Evolutionary conservation across 129 eudicot genomes (phyloP).

Genomic region (Artemisia argyi): DNA sequence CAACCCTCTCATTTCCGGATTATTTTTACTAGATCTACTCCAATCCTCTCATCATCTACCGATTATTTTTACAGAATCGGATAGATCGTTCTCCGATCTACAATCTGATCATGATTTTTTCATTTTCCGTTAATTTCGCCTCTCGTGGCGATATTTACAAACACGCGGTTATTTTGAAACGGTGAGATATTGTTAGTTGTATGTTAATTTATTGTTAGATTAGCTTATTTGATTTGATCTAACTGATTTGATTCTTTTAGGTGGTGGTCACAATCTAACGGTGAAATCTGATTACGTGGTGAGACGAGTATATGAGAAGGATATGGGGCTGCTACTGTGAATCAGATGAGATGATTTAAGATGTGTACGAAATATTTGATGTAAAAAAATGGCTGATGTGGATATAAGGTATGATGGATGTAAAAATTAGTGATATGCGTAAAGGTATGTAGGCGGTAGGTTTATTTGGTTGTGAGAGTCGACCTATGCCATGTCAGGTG

Average conservation of each 20-base stretch:
- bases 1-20: no score
- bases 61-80: background rate
- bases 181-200: background rate
- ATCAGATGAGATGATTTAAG: no score
- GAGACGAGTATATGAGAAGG: no score
- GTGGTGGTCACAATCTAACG: no score
- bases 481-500: constrained; percentile 44
- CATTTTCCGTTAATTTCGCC: background rate
- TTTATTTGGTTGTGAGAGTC: background rate
- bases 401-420: no score
- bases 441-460: background rate
- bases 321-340: no score
- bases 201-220: no score
- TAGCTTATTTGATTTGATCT: no score
- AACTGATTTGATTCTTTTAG: no score
- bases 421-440: background rate
- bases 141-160: background rate
- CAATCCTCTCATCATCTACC: background rate
- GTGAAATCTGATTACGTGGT: no score
- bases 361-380: background rate
- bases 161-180: background rate
- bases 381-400: background rate
- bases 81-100: constrained; percentile 1
- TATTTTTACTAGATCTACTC: no score
- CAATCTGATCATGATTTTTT: background rate